Base-by-base conservation (phyloP, 352 stramenopile species). In the Phytophthora fragariaefolia region DNA sequence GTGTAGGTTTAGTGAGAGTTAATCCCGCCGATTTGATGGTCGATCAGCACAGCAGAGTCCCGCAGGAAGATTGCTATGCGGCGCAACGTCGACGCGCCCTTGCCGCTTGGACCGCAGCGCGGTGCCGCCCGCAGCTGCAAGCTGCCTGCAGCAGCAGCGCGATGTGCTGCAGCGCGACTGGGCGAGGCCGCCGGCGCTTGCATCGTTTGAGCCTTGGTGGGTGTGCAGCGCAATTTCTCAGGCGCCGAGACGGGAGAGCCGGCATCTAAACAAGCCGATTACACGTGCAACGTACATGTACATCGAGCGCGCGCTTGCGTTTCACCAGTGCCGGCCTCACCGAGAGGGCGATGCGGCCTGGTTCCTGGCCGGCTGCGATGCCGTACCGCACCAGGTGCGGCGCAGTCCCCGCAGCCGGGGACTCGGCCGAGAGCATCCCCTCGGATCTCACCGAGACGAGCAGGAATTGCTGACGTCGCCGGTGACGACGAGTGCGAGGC, bases 11-110 rank as follows among this genome's bases (percentile, higher is more conserved):
- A 43, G 36, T 17, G 36, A 13, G 15, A 24, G 23, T 58, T 52
- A 42, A 58, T 65, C 30, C 43, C 47, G 17, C 32, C 57, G 46
- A 65, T 65, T 65, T 65, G 57, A 59, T 32, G 46, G 24, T 52
- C 24, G 22, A 17, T 48, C 28, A 58, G 18, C 13, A 32, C 48
- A 23, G 30, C 56, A 23, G 22, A 28, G 30, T 5, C 27, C 18
- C 42, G 54, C 38, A 53, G 26, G 42, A 45, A 52, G 54, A 62
- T 54, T 62, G 40, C 40, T 62, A 42, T 27, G 43, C 26, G 27
- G 40, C 38, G 26, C 54, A 62, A 45, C 18, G 47, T 36, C 57
- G 57, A 40, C 36, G 58, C 52, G 47, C 34, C 10, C 36, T 38
- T 47, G 51, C 34, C n/a, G 36, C 36, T 53, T 52, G 32, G 27